These are phyloP conservation scores for Coccomyxa sp. DNA, from an alignment of 139 green algal genomes.

Conservation along the genomic window DNA sequence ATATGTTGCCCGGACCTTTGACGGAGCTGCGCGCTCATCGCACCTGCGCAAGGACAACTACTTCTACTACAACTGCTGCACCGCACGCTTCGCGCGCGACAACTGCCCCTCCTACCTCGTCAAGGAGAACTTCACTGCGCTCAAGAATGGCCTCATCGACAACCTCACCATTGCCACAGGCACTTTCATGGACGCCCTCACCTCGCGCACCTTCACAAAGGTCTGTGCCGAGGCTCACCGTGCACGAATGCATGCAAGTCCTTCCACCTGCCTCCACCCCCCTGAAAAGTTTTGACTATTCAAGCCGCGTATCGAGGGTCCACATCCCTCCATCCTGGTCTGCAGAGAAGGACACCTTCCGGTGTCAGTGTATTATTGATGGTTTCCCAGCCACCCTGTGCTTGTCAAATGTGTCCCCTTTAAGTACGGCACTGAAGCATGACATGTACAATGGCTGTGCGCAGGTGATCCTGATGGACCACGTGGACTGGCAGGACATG, in stretches of 20 bases:
- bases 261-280: not conserved
- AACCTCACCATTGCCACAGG: constrained; percentile 72
- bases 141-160: constrained; percentile 73
- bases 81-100: constrained; percentile 81
- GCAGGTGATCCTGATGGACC: constrained; percentile 98
- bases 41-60: constrained; percentile 85
- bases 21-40: constrained; percentile 64
- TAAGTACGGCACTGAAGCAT: too few relatives aligned
- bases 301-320: not conserved
- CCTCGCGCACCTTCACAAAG: constrained; percentile 86
- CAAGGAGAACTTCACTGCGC: constrained; percentile 63
- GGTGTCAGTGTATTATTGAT: too few relatives aligned
- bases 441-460: not conserved
- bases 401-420: too few relatives aligned
- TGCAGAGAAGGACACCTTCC: not conserved
- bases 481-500: constrained; percentile 90
- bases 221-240: constrained; percentile 18
- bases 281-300: too few relatives aligned
- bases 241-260: not conserved
- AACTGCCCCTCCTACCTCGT: constrained; percentile 94
- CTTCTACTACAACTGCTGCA: constrained; percentile 98
- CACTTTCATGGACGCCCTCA: constrained; percentile 86
- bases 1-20: constrained; percentile 85
- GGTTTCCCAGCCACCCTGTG: too few relatives aligned
- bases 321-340: not conserved